Base-by-base conservation (phyloP, 305 asterid species). In the Lippia alba region DNA sequence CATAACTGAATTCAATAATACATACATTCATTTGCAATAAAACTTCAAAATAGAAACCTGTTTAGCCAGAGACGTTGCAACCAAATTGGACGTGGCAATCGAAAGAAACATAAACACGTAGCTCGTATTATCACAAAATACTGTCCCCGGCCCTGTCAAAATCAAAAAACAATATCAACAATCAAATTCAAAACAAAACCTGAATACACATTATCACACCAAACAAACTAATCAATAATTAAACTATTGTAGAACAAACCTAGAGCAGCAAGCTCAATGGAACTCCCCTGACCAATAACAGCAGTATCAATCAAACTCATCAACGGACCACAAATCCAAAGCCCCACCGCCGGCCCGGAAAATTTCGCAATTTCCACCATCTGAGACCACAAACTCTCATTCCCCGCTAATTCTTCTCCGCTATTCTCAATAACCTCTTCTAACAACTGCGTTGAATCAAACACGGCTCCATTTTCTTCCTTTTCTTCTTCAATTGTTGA, bases 271-370 rank as follows among this genome's bases (percentile, higher is more conserved):
- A 94, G 96, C 78, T 94, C 96, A 68, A 84, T 66, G 70, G 97
- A 91, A 79, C 96, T 89, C 62, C 89, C 89, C 79, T 91, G 99
- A 19, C 97, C 99, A 75, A 94, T 81, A 65, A 94, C 94, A 40
- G 93, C 96, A 32, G 99, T 94, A 67, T 91, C 99, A 56, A 94
- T 94, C 50, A 91, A 89, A 84, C 99, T 91, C 99, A 91, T 94
- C 66, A 94, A 74, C 51, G 97, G 99, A 30, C 95, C 94, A 72
- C 96, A 91, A 65, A 91, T 64, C 99, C 99, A 94, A 16, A 94
- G 79, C 63, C 99, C 99, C 3, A 83, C 96, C 2, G 97, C 97
- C 0, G 97, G 99, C 34, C 97, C 99, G 5, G 97, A 94, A 74
- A 94, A 94, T 83, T 89, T 94, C 20, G 82, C 93, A 24, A 91